Evolutionary conservation across 2,329 filamentous ascomycete species (phyloP).

Genomic region (Fusarium brachygibbosum): DNA sequence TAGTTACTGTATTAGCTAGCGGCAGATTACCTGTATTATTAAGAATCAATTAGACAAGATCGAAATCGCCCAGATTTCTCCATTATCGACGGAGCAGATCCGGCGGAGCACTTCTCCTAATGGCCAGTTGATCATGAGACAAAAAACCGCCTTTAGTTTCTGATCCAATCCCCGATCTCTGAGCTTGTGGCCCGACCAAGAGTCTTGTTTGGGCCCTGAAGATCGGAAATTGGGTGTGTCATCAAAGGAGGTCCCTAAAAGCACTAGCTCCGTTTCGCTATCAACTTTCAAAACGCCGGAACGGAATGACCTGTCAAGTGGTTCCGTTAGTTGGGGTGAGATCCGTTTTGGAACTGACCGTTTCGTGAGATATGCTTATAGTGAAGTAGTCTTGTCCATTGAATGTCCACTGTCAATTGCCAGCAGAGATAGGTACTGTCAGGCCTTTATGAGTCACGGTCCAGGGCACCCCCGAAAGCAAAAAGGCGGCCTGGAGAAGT

Average conservation of each 20-base stretch:
- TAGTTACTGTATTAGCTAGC: background rate
- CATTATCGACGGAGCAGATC: slow-evolving; percentile 14
- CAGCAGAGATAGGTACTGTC: background rate
- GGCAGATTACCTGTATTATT: background rate
- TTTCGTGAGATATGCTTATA: slow-evolving; percentile 19
- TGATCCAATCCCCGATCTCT: slow-evolving; percentile 7
- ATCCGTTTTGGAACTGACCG: background rate
- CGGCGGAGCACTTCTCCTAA: background rate
- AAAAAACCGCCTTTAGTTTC: background rate
- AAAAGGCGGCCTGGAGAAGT: slow-evolving; percentile 10
- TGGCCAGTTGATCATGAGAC: background rate
- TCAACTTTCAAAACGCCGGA: slow-evolving; percentile 31
- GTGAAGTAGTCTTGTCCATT: no score
- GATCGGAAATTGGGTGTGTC: slow-evolving; percentile 48
- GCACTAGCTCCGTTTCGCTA: slow-evolving; percentile 27
- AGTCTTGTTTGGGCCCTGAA: slow-evolving; percentile 19
- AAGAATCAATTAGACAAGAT: background rate
- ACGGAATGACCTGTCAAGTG: slow-evolving; percentile 18
- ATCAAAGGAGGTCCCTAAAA: slow-evolving; percentile 47
- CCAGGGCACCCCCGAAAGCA: slow-evolving; percentile 10
- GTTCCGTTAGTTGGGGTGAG: slow-evolving; percentile 16
- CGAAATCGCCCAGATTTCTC: slow-evolving; percentile 14
- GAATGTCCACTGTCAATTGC: background rate
- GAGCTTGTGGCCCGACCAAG: slow-evolving; percentile 11
- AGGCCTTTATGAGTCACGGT: slow-evolving; percentile 21